Evolutionary conservation across 257 asterid genomes (phyloP).

Genomic region (Paraleonurus japonicus): DNA sequence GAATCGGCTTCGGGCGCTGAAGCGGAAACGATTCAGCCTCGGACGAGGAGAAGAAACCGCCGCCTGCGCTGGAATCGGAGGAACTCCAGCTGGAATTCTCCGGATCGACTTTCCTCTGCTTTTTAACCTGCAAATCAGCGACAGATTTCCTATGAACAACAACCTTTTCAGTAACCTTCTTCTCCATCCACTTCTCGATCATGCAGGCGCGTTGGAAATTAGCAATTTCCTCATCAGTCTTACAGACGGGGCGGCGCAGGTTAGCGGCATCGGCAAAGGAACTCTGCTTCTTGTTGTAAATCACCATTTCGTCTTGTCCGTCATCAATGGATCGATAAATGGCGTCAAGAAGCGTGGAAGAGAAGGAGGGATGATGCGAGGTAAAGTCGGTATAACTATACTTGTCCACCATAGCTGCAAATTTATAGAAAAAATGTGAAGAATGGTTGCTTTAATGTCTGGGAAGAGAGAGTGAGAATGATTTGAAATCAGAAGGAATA

Average conservation of each 20-base stretch:
- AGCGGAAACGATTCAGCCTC: slow-evolving; percentile 49
- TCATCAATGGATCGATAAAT: slow-evolving; percentile 75
- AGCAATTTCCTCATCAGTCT: slow-evolving; percentile 52
- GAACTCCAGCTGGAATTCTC: slow-evolving; percentile 67
- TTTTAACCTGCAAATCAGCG: slow-evolving; percentile 45
- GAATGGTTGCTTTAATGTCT: slow-evolving; percentile 42
- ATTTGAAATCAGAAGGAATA: slow-evolving; percentile 18
- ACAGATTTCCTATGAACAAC: slow-evolving; percentile 46
- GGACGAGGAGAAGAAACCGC: slow-evolving; percentile 50
- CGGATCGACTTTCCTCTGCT: slow-evolving; percentile 37
- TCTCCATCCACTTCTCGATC: slow-evolving; percentile 94
- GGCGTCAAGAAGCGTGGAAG: slow-evolving; percentile 73
- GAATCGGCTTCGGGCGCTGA: slow-evolving; percentile 63
- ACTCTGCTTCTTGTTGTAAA: slow-evolving; percentile 44
- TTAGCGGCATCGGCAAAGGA: slow-evolving; percentile 13
- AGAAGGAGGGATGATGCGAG: slow-evolving; percentile 55
- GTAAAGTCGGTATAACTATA: slow-evolving; percentile 24
- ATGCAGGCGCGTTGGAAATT: slow-evolving; percentile 60
- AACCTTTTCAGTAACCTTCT: slow-evolving; percentile 45
- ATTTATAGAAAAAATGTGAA: slow-evolving; percentile 7
- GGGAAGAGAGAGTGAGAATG: slow-evolving; percentile 36
- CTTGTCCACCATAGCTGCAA: slow-evolving; percentile 35
- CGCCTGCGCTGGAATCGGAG: slow-evolving; percentile 60
- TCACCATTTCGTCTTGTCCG: slow-evolving; percentile 35
- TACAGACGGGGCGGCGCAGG: slow-evolving; percentile 24